Conservation (phyloP, 441 rosid genomes). For the Biscutella auriculata region DNA sequence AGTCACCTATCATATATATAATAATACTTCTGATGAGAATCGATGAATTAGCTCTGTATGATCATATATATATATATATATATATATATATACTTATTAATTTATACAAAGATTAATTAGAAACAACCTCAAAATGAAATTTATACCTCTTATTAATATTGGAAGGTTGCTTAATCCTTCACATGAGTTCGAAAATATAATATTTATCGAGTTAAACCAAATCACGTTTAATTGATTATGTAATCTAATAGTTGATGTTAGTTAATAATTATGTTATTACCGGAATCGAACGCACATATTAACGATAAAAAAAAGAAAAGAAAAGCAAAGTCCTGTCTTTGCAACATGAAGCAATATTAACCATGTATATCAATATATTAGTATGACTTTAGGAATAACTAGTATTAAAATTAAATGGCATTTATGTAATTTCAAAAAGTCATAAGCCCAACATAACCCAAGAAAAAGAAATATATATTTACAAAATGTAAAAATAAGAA, state of each 20-base stretch:
- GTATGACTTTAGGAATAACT: not conserved
- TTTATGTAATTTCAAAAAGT: not conserved
- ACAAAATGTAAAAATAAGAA: not conserved
- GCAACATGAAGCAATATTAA: constrained; percentile 5
- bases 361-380: constrained; percentile 8
- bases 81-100: not conserved
- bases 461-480: not conserved
- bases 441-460: not conserved
- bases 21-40: no score
- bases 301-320: no score
- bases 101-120: not conserved
- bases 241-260: no score
- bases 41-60: no score
- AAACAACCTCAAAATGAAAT: not conserved
- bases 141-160: not conserved
- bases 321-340: constrained; percentile 2
- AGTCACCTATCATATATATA: no score
- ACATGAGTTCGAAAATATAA: constrained; percentile 7
- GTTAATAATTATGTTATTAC: no score
- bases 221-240: no score
- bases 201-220: constrained; percentile 1
- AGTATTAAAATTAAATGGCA: not conserved
- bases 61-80: not conserved
- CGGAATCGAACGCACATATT: no score
- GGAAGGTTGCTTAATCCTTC: not conserved